Conservation (phyloP, 768 basidiomycete species). For the Paxillus ammoniavirescens region DNA sequence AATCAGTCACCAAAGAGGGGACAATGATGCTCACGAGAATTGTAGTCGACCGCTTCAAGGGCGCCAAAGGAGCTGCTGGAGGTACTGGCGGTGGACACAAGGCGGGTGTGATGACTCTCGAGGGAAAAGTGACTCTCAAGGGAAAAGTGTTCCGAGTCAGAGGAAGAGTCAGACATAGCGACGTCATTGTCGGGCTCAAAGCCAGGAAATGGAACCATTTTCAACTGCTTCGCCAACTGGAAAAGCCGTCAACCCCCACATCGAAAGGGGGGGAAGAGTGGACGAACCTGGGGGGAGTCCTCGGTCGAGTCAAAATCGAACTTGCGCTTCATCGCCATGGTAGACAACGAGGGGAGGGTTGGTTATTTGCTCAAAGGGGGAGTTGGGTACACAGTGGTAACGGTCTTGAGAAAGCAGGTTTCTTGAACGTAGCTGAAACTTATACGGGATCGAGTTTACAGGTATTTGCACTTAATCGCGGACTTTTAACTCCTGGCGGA, state of each 20-base stretch:
- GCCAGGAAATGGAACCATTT: conserved; percentile 74
- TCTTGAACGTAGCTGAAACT: conserved; percentile 25
- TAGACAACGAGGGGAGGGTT: conserved; percentile 11
- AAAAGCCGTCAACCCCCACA: conserved; percentile 13
- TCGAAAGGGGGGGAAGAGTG: conserved; percentile 18
- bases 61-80: conserved; percentile 44
- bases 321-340: conserved; percentile 79
- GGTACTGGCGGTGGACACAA: conserved; percentile 66
- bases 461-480: conserved; percentile 27
- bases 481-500: conserved; percentile 16
- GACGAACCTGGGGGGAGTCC: conserved; percentile 45
- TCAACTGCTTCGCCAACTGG: conserved; percentile 66
- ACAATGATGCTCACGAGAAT: conserved; percentile 44
- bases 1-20: not conserved
- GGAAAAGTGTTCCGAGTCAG: conserved; percentile 59
- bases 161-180: conserved; percentile 60
- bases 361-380: not conserved
- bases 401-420: conserved; percentile 26
- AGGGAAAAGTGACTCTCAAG: conserved; percentile 52
- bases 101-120: conserved; percentile 55
- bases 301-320: conserved; percentile 58
- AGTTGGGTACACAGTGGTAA: conserved; percentile 10
- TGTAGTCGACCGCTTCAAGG: conserved; percentile 45
- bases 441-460: conserved; percentile 28
- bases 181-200: conserved; percentile 61